Conservation (phyloP, 495 filamentous ascomycete species). For the Talaromyces stipitatus region DNA sequence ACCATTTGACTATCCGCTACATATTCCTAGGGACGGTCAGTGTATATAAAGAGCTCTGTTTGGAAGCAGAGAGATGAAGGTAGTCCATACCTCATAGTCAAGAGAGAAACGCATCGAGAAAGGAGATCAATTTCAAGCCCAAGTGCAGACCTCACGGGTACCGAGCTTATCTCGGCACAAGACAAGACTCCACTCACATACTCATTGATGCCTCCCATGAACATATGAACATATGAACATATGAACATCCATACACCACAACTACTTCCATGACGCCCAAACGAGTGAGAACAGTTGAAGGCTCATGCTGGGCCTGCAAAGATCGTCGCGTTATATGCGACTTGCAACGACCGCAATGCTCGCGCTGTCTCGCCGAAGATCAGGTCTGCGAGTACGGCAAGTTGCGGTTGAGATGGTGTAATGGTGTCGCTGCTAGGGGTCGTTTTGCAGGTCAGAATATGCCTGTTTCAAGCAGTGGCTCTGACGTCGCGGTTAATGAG, state of each 20-base stretch:
- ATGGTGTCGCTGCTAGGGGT: slow-evolving; percentile 18
- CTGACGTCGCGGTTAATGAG: slow-evolving; percentile 9
- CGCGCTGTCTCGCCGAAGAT: slow-evolving; percentile 23
- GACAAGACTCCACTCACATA: too few species aligned
- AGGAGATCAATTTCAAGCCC: background rate
- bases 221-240: too few species aligned
- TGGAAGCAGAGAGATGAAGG: background rate
- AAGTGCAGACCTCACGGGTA: background rate
- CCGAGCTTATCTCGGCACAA: too few species aligned
- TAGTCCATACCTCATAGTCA: background rate
- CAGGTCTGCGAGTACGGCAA: slow-evolving; percentile 27
- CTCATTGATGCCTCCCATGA: background rate
- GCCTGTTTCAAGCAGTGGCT: slow-evolving; percentile 12
- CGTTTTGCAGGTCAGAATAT: slow-evolving; percentile 23
- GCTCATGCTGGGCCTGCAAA: slow-evolving; percentile 32
- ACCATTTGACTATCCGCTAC: background rate
- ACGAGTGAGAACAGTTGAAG: slow-evolving; percentile 27
- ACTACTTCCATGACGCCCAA: slow-evolving; percentile 13
- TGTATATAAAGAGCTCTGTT: background rate
- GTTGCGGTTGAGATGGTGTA: slow-evolving; percentile 25
- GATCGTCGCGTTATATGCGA: slow-evolving; percentile 31
- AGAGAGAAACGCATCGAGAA: background rate
- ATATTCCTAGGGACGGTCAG: background rate
- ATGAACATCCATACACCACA: too few species aligned
- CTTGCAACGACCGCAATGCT: slow-evolving; percentile 19